Evolutionary conservation across 176 grass and related monocot genomes (phyloP), one percentile per base, ranked within the genome.

Genomic region (Coix lacrymajobi): DNA sequence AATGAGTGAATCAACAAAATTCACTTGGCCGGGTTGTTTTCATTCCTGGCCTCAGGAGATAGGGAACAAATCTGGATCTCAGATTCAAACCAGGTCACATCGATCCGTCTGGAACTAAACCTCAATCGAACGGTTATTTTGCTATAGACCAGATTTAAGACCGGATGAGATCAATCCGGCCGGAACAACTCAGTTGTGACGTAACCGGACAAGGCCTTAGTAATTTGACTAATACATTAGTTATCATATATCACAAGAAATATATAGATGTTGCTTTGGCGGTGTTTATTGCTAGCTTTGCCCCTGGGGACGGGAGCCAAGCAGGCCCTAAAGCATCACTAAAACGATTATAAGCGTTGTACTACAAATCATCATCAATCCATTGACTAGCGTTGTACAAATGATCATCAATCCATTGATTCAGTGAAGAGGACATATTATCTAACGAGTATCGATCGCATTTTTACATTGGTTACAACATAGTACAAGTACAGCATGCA

Each of bases 381-480:
- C 16, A 28, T 22, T 22, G 51, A 5, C n/a, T n/a, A 57, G 20
- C 8, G 52, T 57, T 57, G 52, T 0, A n/a, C n/a, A 57, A 4
- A 24, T 57, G 22, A 48, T 68, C 24, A 48, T 49, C 22, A 17
- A 57, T 39, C 31, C 16, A 28, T 22, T 22, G 51, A 5, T 85
- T 79, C 58, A 38, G 66, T 29, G 33, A 82, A 39, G 24, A 65
- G 3, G 30, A 22, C 45, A 58, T 82, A 31, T 12, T 14, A 79
- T 89, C 75, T 86, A 83, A 82, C 51, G 75, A n/a, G 69, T 83
- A 63, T 83, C 56, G 20, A 63, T 83, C 56, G 20, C 62, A 51
- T 89, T 46, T 90, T 90, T 90, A 90, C 88, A 90, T 69, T 34
- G 66, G 79, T 68, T 73, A 83, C 46, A 74, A 7, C 67, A 76